Evolutionary conservation across 441 rosid genomes (phyloP).

Genomic region (Raphanus hybrid): DNA sequence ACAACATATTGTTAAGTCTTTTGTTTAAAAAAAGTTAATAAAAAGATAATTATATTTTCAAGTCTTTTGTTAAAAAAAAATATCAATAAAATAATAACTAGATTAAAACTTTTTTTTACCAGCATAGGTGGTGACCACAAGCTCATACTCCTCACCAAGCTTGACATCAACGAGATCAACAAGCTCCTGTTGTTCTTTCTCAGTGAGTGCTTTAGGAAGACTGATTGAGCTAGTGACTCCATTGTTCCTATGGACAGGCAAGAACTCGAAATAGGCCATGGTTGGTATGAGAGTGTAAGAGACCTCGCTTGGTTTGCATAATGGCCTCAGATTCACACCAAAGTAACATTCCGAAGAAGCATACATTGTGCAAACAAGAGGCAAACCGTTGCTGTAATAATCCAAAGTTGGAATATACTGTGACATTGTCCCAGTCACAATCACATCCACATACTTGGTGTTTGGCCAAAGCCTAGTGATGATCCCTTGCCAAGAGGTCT

Average conservation of each 20-base stretch:
- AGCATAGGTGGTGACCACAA: constrained; percentile 82
- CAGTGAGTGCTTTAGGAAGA: constrained; percentile 64
- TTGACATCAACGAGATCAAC: constrained; percentile 77
- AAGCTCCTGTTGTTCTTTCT: constrained; percentile 59
- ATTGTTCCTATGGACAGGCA: constrained; percentile 65
- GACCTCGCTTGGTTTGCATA: constrained; percentile 72
- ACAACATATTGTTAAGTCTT: neutral
- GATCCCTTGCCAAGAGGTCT: constrained; percentile 87
- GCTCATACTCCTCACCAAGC: constrained; percentile 77
- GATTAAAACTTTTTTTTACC: constrained; percentile 41
- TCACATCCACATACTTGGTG: constrained; percentile 88
- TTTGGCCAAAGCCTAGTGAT: constrained; percentile 94
- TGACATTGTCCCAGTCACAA: constrained; percentile 83
- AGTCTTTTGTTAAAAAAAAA: no score
- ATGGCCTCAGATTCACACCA: constrained; percentile 69
- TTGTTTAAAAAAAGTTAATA: no score
- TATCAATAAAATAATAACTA: neutral
- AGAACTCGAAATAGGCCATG: constrained; percentile 81
- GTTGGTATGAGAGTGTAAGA: constrained; percentile 71
- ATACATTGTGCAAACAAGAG: constrained; percentile 76
- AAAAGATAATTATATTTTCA: no score
- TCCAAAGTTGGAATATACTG: constrained; percentile 78
- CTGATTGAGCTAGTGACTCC: constrained; percentile 60
- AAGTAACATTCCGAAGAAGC: constrained; percentile 81
- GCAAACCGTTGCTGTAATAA: constrained; percentile 66